Percentiles rank a stretch among this genome's conserved stretches.
Conservation (phyloP, 768 basidiomycete species). For the Suillus tomentosus region DNA sequence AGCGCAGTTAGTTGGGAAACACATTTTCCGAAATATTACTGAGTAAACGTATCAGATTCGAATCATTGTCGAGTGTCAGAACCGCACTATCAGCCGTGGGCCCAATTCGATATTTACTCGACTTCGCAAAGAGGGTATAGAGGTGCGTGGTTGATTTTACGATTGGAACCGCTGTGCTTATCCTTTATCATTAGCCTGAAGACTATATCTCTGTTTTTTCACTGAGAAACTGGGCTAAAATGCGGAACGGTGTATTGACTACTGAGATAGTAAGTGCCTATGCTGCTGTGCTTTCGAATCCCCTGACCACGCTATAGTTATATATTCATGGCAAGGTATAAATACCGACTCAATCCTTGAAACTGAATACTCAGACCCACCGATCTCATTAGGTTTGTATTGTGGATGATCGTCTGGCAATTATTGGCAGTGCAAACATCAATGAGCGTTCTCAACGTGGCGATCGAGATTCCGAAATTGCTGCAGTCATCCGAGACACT, state of each 20-base stretch:
- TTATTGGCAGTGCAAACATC: conserved; percentile 97
- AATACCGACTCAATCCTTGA: not conserved
- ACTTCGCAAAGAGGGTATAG: conserved; percentile 82
- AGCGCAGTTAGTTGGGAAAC: conserved; percentile 64
- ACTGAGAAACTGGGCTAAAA: conserved; percentile 90
- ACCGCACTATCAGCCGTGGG: conserved; percentile 83
- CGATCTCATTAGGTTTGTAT: conserved; percentile 51
- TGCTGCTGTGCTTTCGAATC: not conserved
- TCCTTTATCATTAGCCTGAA: conserved; percentile 63
- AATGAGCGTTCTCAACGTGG: conserved; percentile 96
- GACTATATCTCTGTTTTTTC: conserved; percentile 92
- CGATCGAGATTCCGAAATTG: conserved; percentile 95
- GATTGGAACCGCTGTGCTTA: not conserved
- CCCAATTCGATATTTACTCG: conserved; percentile 90
- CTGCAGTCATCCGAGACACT: conserved; percentile 91
- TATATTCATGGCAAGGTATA: conserved; percentile 86
- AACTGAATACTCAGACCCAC: not conserved
- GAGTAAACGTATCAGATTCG: conserved; percentile 59
- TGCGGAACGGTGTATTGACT: conserved; percentile 78
- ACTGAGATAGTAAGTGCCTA: conserved; percentile 74
- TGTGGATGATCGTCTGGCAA: conserved; percentile 92
- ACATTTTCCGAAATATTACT: not conserved
- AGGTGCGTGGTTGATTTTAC: conserved; percentile 53
- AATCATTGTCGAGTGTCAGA: conserved; percentile 95
- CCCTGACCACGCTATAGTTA: conserved; percentile 46